Evolutionary conservation across 169 alveolate species (phyloP), one percentile per base, ranked within the genome.

Genomic region (Pseudocohnilembus persalinus): DNA sequence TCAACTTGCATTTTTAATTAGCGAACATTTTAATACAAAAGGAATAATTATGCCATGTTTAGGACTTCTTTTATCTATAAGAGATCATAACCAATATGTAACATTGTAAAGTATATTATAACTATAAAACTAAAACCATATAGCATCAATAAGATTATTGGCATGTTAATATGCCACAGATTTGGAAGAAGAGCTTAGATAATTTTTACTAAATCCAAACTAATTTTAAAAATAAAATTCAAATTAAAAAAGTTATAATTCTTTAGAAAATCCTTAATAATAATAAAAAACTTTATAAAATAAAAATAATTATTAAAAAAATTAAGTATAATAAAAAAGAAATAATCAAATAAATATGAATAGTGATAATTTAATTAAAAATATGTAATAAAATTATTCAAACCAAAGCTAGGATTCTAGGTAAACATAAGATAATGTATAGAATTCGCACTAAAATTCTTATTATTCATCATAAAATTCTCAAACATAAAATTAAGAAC

Each of bases 171-270:
- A 63, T 79, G 84, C 84, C 0, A 29, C 35, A 6, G 84, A 79
- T 79, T 63, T 79, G 28, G 84, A 79, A 79, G 74, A 79, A 28
- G 84, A 79, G 31, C 29, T 79, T 0, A 64, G 49, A 28, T 29
- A 34, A 16, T 79, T 29, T 34, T 29, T 33, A 24, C 72, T 33
- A 77, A 77, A 49, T 49, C 68, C 68, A 4, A 77, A 77, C 33
- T 28, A 33, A 77, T 28, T n/a, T 33, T 77, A 25, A 77, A 32
- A 33, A 33, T 68, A 77, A 33, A 28, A 29, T 31, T 28, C 28
- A 77, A 31, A 27, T 25, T 33, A 34, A 33, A 64, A 0, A 77
- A 77, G 33, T 77, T 68, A 0, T n/a, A n/a, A n/a, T n/a, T n/a
- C n/a, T n/a, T n/a, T n/a, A n/a, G n/a, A 77, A 33, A 31, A 31